These are phyloP conservation scores for Aspergillus indologenus DNA, from an alignment of 495 filamentous ascomycete genomes.

Conservation along the genomic window DNA sequence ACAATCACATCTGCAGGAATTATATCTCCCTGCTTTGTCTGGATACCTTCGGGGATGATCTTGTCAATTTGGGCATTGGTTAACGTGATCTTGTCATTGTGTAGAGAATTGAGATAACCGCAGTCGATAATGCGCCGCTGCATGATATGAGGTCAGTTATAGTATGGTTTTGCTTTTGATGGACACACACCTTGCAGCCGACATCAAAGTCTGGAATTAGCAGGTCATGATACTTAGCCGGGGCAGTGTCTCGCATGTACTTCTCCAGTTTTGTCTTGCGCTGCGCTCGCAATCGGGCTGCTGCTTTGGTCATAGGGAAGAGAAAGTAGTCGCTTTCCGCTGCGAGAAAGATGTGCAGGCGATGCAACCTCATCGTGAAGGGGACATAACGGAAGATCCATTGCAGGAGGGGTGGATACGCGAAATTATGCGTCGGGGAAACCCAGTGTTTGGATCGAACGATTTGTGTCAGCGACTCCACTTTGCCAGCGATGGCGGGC, in stretches of 20 bases:
- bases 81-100: conserved; percentile 42
- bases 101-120: conserved; percentile 41
- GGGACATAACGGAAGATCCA: conserved; percentile 25
- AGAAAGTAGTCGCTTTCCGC: conserved; percentile 33
- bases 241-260: conserved; percentile 44
- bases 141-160: not conserved
- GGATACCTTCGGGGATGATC: conserved; percentile 23
- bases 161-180: not conserved
- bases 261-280: conserved; percentile 29
- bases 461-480: conserved; percentile 27
- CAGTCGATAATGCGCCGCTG: conserved; percentile 47
- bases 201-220: conserved; percentile 53
- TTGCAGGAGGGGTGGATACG: conserved; percentile 15
- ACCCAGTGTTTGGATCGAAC: conserved; percentile 32
- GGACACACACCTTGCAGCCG: conserved; percentile 51
- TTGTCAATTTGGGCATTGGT: conserved; percentile 28
- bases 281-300: conserved; percentile 29
- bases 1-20: conserved; percentile 51
- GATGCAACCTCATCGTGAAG: conserved; percentile 19
- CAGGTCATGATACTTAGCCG: conserved; percentile 53
- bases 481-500: conserved; percentile 31
- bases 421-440: conserved; percentile 18
- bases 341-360: conserved; percentile 20
- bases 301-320: conserved; percentile 30
- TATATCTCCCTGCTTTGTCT: conserved; percentile 25